Conservation (phyloP, 441 rosid species). For the Mallotus japonicus region DNA sequence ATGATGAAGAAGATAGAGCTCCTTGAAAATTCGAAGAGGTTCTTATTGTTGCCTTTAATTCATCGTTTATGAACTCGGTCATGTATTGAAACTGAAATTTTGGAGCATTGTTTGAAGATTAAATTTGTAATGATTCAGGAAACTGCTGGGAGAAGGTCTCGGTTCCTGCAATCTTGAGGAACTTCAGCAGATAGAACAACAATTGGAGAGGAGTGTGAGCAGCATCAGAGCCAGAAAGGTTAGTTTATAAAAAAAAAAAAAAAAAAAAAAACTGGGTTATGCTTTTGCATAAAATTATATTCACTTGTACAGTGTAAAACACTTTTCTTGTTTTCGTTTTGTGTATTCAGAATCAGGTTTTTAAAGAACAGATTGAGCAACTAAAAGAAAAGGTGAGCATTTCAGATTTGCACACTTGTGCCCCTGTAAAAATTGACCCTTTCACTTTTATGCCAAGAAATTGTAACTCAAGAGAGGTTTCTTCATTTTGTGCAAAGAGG, state of each 20-base stretch:
- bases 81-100: neutral
- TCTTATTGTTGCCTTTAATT: neutral
- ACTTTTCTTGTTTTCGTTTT: neutral
- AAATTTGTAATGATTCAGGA: conserved; percentile 43
- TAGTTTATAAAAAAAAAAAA: too few relatives aligned
- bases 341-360: conserved; percentile 39
- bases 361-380: conserved; percentile 40
- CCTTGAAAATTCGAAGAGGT: conserved; percentile 82
- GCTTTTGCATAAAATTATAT: neutral
- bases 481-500: too few relatives aligned
- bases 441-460: neutral
- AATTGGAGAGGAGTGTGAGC: conserved; percentile 73
- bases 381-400: conserved; percentile 44
- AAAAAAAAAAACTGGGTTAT: neutral
- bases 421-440: neutral
- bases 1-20: conserved; percentile 74
- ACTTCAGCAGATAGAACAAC: conserved; percentile 68
- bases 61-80: neutral
- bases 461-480: neutral
- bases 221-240: conserved; percentile 78
- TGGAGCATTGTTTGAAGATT: neutral
- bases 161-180: conserved; percentile 69
- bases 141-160: conserved; percentile 72
- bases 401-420: neutral
- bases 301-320: neutral